Percentiles rank a stretch among this genome's conserved stretches.
Conservation (phyloP, 2,329 filamentous ascomycete species). For the Rutstroemia sp. region DNA sequence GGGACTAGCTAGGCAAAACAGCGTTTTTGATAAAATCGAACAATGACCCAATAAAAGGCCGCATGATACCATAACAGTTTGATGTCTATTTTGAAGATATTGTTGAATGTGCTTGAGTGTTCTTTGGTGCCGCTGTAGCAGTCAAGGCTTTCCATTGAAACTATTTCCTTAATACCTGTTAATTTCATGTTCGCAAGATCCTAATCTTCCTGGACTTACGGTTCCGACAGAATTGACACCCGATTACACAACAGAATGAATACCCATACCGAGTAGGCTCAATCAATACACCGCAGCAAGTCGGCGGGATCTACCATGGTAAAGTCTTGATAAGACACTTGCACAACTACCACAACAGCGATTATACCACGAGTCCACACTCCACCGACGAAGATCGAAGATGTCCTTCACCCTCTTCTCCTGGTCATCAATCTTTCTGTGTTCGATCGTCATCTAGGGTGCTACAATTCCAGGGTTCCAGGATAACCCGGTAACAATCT, state of each 20-base stretch:
- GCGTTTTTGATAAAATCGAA: constrained; percentile 6
- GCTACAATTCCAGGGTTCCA: neutral
- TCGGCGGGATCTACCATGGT: too few species aligned
- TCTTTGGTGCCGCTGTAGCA: neutral
- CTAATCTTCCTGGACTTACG: too few species aligned
- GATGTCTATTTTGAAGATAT: neutral
- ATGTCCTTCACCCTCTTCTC: neutral
- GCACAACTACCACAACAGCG: neutral
- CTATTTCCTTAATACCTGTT: too few species aligned
- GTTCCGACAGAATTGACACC: too few species aligned
- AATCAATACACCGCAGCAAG: too few species aligned
- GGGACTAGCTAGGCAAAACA: constrained; percentile 26
- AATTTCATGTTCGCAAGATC: too few species aligned
- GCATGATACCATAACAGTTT: constrained; percentile 28
- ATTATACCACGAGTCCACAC: neutral
- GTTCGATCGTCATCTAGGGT: neutral
- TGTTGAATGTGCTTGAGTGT: neutral
- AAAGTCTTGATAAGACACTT: neutral
- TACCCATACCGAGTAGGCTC: too few species aligned
- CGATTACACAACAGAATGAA: too few species aligned
- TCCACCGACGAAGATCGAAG: neutral
- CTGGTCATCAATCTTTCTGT: too few species aligned
- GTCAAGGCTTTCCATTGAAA: neutral
- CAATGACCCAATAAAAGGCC: constrained; percentile 26
- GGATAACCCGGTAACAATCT: neutral